A percentile compares a stretch with the other conserved stretches of the same genome.
Evolutionary conservation across 1,284 basidiomycete genomes (phyloP).

Genomic region (Melampsora medusae): DNA sequence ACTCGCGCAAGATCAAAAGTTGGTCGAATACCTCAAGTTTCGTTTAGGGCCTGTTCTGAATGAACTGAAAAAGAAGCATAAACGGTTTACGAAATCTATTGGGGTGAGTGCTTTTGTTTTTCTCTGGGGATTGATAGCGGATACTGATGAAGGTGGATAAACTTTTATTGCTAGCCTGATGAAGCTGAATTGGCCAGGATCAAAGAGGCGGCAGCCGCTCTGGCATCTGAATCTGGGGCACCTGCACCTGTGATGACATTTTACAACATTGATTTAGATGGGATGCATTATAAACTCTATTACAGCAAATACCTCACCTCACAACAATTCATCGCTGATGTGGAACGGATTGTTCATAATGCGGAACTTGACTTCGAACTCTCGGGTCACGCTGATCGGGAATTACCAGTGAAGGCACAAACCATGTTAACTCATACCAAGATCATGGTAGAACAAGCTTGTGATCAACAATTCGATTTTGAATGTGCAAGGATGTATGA

Average conservation of each 20-base stretch:
- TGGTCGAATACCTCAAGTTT: slow-evolving; percentile 79
- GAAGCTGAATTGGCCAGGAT: neutral
- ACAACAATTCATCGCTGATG: slow-evolving; percentile 80
- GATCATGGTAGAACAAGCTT: slow-evolving; percentile 77
- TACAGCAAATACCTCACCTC: slow-evolving; percentile 83
- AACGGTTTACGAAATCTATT: slow-evolving; percentile 79
- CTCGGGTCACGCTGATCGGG: slow-evolving; percentile 46
- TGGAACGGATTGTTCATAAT: slow-evolving; percentile 84
- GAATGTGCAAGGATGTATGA: slow-evolving; percentile 87
- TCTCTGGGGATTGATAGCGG: neutral
- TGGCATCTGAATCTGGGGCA: slow-evolving; percentile 7
- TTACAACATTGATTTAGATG: slow-evolving; percentile 83
- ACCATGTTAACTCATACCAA: slow-evolving; percentile 84
- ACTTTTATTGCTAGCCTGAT: neutral
- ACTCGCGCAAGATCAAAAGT: slow-evolving; percentile 73
- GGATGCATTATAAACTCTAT: slow-evolving; percentile 82
- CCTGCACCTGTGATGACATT: slow-evolving; percentile 51
- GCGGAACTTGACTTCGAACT: slow-evolving; percentile 62
- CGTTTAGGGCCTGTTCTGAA: slow-evolving; percentile 79
- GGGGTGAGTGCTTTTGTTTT: slow-evolving; percentile 61
- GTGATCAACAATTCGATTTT: slow-evolving; percentile 74
- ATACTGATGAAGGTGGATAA: neutral
- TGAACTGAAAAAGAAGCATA: slow-evolving; percentile 89
- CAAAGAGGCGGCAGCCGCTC: slow-evolving; percentile 9
- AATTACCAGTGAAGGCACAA: slow-evolving; percentile 65